Evolutionary conservation across 768 basidiomycete species (phyloP).

Genomic region (Leccinum rimulosum): DNA sequence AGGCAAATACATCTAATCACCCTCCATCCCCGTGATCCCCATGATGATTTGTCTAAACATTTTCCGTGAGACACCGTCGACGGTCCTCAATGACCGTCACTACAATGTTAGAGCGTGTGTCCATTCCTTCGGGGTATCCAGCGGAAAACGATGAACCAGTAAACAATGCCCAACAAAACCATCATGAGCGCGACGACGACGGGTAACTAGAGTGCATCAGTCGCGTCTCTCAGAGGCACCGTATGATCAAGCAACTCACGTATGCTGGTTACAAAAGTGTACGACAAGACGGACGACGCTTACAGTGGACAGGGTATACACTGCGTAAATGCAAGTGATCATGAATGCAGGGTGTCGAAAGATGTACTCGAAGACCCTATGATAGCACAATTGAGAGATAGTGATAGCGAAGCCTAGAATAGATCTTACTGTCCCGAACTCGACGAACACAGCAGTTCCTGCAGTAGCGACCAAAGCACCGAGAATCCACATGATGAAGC

Average conservation of each 20-base stretch:
- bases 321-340: constrained; percentile 54
- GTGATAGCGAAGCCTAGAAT: neutral
- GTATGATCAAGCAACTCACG: constrained; percentile 39
- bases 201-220: constrained; percentile 41
- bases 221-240: neutral
- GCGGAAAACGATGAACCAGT: constrained; percentile 54
- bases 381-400: neutral
- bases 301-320: constrained; percentile 58
- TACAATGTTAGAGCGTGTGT: constrained; percentile 44
- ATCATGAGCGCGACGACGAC: constrained; percentile 45
- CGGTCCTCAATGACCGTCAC: constrained; percentile 44
- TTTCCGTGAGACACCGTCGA: constrained; percentile 55
- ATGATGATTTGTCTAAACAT: constrained; percentile 44
- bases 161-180: constrained; percentile 47
- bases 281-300: constrained; percentile 18
- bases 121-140: constrained; percentile 49
- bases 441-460: constrained; percentile 72
- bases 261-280: constrained; percentile 12
- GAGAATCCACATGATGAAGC: constrained; percentile 67
- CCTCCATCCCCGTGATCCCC: neutral
- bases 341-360: constrained; percentile 61
- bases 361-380: constrained; percentile 70
- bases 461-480: constrained; percentile 62
- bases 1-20: neutral
- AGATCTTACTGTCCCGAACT: constrained; percentile 61